These are phyloP conservation scores for Colletotrichum truncatum DNA, from an alignment of 2,329 filamentous ascomycete species.

Conservation along the genomic window DNA sequence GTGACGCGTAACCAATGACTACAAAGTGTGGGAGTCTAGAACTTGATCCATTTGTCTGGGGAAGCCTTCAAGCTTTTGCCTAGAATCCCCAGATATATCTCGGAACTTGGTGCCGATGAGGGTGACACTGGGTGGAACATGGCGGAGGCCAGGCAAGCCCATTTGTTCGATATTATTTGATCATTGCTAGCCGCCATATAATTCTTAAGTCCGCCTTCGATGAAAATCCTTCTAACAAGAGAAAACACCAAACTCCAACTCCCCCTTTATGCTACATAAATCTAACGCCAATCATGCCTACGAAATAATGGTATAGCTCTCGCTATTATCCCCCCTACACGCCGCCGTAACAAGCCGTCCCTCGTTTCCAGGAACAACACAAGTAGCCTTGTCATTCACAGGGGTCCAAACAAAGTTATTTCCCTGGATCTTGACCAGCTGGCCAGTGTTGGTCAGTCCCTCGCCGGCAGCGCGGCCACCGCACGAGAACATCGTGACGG, in stretches of 20 bases:
- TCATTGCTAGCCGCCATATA: background rate
- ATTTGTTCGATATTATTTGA: background rate
- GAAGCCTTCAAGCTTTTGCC: constrained; percentile 21
- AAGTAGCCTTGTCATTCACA: constrained; percentile 52
- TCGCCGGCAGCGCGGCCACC: constrained; percentile 60
- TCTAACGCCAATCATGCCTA: background rate
- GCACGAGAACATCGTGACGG: constrained; percentile 60
- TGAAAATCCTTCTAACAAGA: background rate
- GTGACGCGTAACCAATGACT: constrained; percentile 5
- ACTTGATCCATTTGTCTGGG: background rate
- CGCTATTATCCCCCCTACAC: constrained; percentile 38
- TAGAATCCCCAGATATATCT: background rate
- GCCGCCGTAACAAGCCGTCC: constrained; percentile 41
- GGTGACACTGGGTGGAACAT: background rate
- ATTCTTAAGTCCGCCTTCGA: background rate
- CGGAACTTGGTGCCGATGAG: background rate
- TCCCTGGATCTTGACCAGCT: constrained; percentile 57
- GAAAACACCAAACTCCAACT: background rate
- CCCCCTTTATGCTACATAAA: background rate
- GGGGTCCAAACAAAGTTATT: constrained; percentile 54
- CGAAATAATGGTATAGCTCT: constrained; percentile 38
- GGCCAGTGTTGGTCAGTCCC: constrained; percentile 56
- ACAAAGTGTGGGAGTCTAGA: background rate
- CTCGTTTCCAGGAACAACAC: constrained; percentile 48
- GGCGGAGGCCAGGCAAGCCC: background rate